Conservation (phyloP, 176 grass and related monocot species). For the Carex pumila region DNA sequence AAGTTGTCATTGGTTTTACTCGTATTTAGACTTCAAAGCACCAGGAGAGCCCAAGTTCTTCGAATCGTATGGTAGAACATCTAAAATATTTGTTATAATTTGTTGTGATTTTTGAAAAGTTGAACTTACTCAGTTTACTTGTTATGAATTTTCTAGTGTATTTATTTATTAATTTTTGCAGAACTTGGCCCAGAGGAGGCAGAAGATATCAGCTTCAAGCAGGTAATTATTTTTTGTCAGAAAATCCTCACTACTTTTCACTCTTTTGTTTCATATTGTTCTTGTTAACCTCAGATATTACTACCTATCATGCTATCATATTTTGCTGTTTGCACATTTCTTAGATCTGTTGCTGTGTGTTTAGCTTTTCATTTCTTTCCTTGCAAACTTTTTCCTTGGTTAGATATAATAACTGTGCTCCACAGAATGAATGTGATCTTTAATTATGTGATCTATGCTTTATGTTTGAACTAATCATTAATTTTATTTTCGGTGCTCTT, state of each 20-base stretch:
- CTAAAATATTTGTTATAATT: neutral
- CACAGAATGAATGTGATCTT: neutral
- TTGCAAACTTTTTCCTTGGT: neutral
- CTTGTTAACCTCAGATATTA: neutral
- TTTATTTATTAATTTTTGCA: conserved; percentile 40
- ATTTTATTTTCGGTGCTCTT: neutral
- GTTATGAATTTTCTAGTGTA: neutral
- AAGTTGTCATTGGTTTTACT: conserved; percentile 21
- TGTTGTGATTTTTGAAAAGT: neutral
- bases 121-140: conserved; percentile 13
- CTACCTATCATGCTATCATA: neutral
- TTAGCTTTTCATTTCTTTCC: neutral
- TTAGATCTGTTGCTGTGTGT: neutral
- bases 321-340: neutral
- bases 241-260: neutral
- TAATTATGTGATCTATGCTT: conserved; percentile 2
- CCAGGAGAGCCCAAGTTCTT: conserved; percentile 93
- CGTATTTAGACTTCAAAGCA: conserved; percentile 78
- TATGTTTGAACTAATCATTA: neutral
- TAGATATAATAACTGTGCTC: neutral
- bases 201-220: conserved; percentile 92
- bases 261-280: neutral
- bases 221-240: conserved; percentile 39
- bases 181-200: conserved; percentile 84
- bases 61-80: conserved; percentile 77